These are phyloP conservation scores for Exidia glandulosa DNA, from an alignment of 768 basidiomycete genomes.

Conservation along the genomic window DNA sequence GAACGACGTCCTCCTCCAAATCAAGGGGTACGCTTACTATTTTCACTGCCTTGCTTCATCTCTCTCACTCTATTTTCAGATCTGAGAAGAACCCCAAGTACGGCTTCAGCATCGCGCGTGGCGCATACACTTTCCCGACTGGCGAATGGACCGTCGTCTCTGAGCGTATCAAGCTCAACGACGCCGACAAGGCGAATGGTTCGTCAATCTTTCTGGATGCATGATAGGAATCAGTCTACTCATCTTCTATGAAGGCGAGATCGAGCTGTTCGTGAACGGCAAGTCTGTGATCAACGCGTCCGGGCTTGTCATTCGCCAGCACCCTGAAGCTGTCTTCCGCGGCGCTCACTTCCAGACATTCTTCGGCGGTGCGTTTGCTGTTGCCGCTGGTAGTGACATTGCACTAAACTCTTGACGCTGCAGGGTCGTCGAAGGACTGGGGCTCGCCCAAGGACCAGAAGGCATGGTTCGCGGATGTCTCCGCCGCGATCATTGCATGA, in stretches of 20 bases:
- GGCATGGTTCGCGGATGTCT: slow-evolving; percentile 63
- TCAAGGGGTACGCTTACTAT: slow-evolving; percentile 41
- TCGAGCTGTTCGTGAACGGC: slow-evolving; percentile 57
- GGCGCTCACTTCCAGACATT: slow-evolving; percentile 70
- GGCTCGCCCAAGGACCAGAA: slow-evolving; percentile 56
- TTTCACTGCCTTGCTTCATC: slow-evolving; percentile 39
- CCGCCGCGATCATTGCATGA: slow-evolving; percentile 38
- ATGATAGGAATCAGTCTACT: not conserved
- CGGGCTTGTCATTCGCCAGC: slow-evolving; percentile 50
- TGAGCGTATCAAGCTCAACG: slow-evolving; percentile 66
- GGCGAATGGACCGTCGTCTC: slow-evolving; percentile 57
- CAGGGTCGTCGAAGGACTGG: slow-evolving; percentile 38
- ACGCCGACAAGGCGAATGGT: slow-evolving; percentile 56
- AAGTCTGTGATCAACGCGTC: slow-evolving; percentile 47
- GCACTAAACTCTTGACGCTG: slow-evolving; percentile 6
- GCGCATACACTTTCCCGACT: slow-evolving; percentile 49
- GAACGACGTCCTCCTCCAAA: slow-evolving; percentile 36
- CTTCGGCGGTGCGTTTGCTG: slow-evolving; percentile 46
- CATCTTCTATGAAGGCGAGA: slow-evolving; percentile 39
- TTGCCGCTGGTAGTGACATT: not conserved
- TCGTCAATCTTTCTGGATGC: slow-evolving; percentile 11
- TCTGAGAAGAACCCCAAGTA: slow-evolving; percentile 46
- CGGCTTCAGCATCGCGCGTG: slow-evolving; percentile 59
- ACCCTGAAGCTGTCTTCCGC: slow-evolving; percentile 38
- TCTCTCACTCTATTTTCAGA: slow-evolving; percentile 17